phyloP scores from a whole-genome alignment of 2,329 filamentous ascomycete genomes.

The Aaosphaeria arxii region DNA sequence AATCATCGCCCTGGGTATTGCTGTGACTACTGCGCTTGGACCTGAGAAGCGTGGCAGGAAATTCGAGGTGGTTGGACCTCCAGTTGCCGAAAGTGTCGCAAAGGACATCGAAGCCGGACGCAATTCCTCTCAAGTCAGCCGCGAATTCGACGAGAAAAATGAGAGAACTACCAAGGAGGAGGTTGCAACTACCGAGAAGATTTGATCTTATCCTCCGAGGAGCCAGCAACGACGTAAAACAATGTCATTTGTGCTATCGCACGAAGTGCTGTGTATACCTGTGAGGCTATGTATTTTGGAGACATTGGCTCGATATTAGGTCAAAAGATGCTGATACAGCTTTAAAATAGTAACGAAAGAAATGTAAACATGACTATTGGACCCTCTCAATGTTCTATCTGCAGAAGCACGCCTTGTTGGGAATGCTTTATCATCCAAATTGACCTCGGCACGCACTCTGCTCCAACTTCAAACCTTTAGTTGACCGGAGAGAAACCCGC shows the following conservation, averaged over 20 bases:
- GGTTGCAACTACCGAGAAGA: conserved; percentile 4
- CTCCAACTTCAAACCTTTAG: too few species aligned
- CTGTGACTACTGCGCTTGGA: conserved; percentile 65
- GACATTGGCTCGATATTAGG: too few species aligned
- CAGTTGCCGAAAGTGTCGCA: conserved; percentile 37
- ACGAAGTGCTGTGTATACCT: too few species aligned
- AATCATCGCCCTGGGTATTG: conserved; percentile 70
- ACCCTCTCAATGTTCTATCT: too few species aligned
- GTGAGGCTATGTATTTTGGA: too few species aligned
- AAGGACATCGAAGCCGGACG: conserved; percentile 34
- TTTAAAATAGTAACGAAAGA: too few species aligned
- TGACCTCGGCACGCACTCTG: too few species aligned
- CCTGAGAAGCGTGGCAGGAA: conserved; percentile 70
- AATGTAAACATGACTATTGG: too few species aligned
- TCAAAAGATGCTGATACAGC: too few species aligned
- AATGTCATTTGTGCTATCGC: not conserved
- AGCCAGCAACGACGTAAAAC: not conserved
- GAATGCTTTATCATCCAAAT: too few species aligned
- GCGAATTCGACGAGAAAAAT: conserved; percentile 18
- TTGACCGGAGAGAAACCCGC: too few species aligned
- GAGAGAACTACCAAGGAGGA: conserved; percentile 17
- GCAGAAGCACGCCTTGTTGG: too few species aligned
- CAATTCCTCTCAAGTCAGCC: conserved; percentile 4
- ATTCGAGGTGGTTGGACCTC: conserved; percentile 62
- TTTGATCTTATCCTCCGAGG: not conserved